Evolutionary conservation across 129 eudicot genomes (phyloP), one percentile per base, ranked within the genome.

Genomic region (Chrysanthemum lavandulifolium): DNA sequence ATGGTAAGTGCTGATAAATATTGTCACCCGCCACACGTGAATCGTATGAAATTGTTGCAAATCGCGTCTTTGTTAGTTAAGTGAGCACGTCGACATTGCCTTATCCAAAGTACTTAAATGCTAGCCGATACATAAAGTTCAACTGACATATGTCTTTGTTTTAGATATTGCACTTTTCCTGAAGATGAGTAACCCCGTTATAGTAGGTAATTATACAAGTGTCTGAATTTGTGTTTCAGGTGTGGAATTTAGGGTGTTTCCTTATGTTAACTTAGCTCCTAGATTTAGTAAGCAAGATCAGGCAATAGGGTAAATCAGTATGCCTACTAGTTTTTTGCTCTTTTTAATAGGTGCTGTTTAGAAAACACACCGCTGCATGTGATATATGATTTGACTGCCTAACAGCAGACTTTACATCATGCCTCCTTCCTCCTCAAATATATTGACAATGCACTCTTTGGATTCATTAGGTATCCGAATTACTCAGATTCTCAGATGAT

Each of bases 351-450:
- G n/a, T 13, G 49, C 29, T n/a, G 49, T 52, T 10, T 27, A 27
- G 21, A 15, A 50, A 68, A 40, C 19, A 9, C 52, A 54, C 6
- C 18, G 2, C 3, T 11, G 13, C 61, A 50, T 61, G 61, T 36
- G 63, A 14, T 61, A 50, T 48, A 73, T 73, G 19, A 50, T 62
- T n/a, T 29, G 70, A 50, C 18, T 27, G 55, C 53, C 71, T 13
- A 13, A 18, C 31, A 18, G 73, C 48, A 36, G 72, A 57, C 65
- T 58, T 55, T 74, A 19, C 53, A 65, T 53, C 58, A 19, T 10
- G 11, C 36, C 16, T 53, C 55, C 71, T 65, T 33, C 51, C 51
- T 52, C 47, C 52, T 63, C 48, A 43, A 64, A 21, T 9, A 54
- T n/a, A 52, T 65, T 12, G 15, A 45, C 65, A 54, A 54, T 19